Evolutionary conservation across 768 basidiomycete genomes (phyloP).

Genomic region (Coprinopsis strossmayeri): DNA sequence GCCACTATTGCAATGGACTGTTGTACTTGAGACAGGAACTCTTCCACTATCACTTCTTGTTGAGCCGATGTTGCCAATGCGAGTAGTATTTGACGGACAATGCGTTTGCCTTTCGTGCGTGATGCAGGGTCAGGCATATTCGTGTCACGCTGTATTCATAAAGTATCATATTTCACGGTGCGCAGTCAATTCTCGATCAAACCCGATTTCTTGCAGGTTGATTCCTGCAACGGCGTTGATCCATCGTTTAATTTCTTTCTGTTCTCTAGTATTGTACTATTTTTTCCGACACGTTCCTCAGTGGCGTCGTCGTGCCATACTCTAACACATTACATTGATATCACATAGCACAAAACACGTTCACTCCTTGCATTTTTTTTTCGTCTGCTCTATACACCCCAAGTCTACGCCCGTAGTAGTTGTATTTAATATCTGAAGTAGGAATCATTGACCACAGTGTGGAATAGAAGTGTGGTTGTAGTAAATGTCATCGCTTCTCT

Average conservation of each 20-base stretch:
- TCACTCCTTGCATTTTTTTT: constrained; percentile 19
- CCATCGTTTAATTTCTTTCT: constrained; percentile 3
- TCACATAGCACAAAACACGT: constrained; percentile 13
- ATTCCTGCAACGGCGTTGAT: constrained; percentile 10
- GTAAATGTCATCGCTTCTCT: constrained; percentile 3
- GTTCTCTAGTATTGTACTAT: constrained; percentile 1
- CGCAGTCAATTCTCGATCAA: constrained; percentile 21
- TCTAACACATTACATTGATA: constrained; percentile 7
- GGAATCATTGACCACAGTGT: background rate
- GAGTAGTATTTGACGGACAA: constrained; percentile 5
- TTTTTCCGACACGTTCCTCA: constrained; percentile 1
- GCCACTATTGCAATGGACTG: background rate
- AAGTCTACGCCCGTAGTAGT: constrained; percentile 14
- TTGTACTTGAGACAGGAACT: constrained; percentile 14
- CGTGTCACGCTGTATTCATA: constrained; percentile 46
- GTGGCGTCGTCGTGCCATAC: constrained; percentile 2
- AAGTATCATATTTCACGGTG: constrained; percentile 33
- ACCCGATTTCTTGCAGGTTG: constrained; percentile 10
- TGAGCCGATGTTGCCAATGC: constrained; percentile 5
- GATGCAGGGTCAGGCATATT: constrained; percentile 28
- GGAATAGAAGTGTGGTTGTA: background rate
- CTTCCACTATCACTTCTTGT: constrained; percentile 6
- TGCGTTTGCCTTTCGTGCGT: constrained; percentile 13
- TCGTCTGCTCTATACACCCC: constrained; percentile 8
- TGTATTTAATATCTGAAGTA: constrained; percentile 21